Evolutionary conservation across 2,329 filamentous ascomycete genomes (phyloP).

Genomic region (Talaromyces sp.): DNA sequence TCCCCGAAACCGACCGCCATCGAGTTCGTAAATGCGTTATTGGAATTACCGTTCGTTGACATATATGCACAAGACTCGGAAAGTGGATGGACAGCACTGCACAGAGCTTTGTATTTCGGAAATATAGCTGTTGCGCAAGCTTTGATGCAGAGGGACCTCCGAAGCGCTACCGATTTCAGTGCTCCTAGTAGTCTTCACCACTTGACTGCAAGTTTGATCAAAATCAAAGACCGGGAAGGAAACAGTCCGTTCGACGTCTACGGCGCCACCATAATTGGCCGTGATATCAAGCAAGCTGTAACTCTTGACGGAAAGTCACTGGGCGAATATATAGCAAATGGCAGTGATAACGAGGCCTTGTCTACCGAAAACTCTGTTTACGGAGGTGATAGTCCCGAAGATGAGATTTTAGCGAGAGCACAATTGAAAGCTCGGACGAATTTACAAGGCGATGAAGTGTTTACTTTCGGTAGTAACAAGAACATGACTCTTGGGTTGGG

Average conservation of each 20-base stretch:
- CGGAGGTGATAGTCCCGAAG: constrained; percentile 47
- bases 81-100: constrained; percentile 92
- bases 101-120: constrained; percentile 83
- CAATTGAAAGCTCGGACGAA: constrained; percentile 31
- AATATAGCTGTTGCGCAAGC: constrained; percentile 81
- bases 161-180: constrained; percentile 59
- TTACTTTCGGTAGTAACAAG: constrained; percentile 93
- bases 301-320: constrained; percentile 23
- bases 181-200: constrained; percentile 51
- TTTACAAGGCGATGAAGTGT: constrained; percentile 74
- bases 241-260: constrained; percentile 94
- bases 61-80: constrained; percentile 82
- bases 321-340: constrained; percentile 43
- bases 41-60: constrained; percentile 78
- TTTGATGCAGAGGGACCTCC: constrained; percentile 71
- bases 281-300: constrained; percentile 51
- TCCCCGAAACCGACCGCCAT: constrained; percentile 65
- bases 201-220: constrained; percentile 71
- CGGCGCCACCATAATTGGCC: constrained; percentile 74
- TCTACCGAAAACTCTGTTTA: constrained; percentile 27
- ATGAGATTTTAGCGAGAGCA: constrained; percentile 9
- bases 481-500: constrained; percentile 88
- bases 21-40: constrained; percentile 69
- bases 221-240: constrained; percentile 91
- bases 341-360: constrained; percentile 34